Base-by-base conservation (phyloP, 495 filamentous ascomycete species). In the Daldinia caldariorum region DNA sequence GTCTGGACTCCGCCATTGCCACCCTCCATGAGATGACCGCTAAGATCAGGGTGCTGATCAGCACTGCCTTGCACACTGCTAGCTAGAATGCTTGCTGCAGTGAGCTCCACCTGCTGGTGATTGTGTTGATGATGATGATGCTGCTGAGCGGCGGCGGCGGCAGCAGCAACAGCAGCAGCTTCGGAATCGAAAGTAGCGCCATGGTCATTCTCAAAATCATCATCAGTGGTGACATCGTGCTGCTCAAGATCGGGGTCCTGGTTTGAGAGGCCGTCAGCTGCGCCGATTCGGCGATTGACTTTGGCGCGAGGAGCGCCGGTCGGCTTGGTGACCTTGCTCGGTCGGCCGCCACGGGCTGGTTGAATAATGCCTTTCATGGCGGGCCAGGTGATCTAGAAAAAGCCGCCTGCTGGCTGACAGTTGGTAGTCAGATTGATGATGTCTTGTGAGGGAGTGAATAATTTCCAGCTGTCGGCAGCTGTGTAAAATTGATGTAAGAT, bases 301-400 rank as follows among this genome's bases (percentile, higher is more conserved):
- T 73, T 70, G 37, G 50, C 67, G 43, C 75, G 73, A 6, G 75
- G 60, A 6, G 67, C 43, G 20, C 20, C 51, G 18, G 55, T 31
- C 34, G 78, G 69, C 72, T 83, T 84, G 61, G 78, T 76, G 69
- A 83, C 77, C 73, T 82, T 82, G 74, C 61, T 78, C 26, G 79
- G 75, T 51, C 80, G 77, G 77, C 81, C 78, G 76, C 81, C 78
- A 58, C 79, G 80, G 67, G 58, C 69, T 45, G 75, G 56, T 67
- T 73, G 74, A 55, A 76, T 70, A 65, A 79, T 67, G 64, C 77
- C 71, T 58, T 77, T 77, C 75, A 77, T 77, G 16, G 41, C n/a
- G 50, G 65, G 49, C 53, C 69, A 72, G 64, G 63, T 70, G 67
- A 70, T 67, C 61, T 58, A 58, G 18, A 62, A 56, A 69, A 49